These are phyloP conservation scores for Ogataea ganodermae DNA, from an alignment of 805 yeast species.

Conservation along the genomic window DNA sequence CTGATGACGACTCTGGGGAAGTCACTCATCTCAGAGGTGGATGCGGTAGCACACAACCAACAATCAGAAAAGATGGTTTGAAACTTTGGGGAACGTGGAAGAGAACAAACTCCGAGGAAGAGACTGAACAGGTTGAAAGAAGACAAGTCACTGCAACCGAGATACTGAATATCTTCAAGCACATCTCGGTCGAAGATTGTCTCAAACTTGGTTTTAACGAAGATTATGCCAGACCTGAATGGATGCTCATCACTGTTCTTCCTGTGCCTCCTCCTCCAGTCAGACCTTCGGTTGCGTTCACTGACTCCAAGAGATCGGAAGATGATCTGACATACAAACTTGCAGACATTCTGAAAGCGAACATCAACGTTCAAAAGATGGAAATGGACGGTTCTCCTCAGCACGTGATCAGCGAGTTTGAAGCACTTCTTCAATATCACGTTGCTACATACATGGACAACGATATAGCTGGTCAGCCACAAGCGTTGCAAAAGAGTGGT, in stretches of 20 bases:
- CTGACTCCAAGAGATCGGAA: constrained; percentile 97
- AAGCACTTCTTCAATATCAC: constrained; percentile 91
- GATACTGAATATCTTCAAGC: constrained; percentile 87
- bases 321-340: constrained; percentile 97
- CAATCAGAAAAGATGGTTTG: constrained; percentile 92
- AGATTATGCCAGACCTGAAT: constrained; percentile 97
- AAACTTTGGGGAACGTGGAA: constrained; percentile 99
- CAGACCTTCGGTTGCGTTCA: constrained; percentile 96
- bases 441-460: constrained; percentile 99
- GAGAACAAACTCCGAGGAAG: constrained; percentile 73
- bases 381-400: constrained; percentile 99
- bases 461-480: constrained; percentile 99
- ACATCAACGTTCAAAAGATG: constrained; percentile 93
- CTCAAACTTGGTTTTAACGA: constrained; percentile 83
- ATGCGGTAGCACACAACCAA: constrained; percentile 96
- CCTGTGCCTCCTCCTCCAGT: constrained; percentile 99
- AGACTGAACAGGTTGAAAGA: constrained; percentile 87
- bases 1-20: constrained; percentile 49
- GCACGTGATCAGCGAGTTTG: constrained; percentile 96
- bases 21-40: constrained; percentile 72
- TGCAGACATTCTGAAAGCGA: constrained; percentile 95
- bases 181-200: constrained; percentile 84
- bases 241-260: constrained; percentile 95
- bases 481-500: constrained; percentile 97
- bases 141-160: constrained; percentile 87